A percentile compares a stretch with the other conserved stretches of the same genome.
These are phyloP conservation scores for Clonostachys rhizophaga DNA, from an alignment of 2,329 filamentous ascomycete genomes.

Conservation along the genomic window DNA sequence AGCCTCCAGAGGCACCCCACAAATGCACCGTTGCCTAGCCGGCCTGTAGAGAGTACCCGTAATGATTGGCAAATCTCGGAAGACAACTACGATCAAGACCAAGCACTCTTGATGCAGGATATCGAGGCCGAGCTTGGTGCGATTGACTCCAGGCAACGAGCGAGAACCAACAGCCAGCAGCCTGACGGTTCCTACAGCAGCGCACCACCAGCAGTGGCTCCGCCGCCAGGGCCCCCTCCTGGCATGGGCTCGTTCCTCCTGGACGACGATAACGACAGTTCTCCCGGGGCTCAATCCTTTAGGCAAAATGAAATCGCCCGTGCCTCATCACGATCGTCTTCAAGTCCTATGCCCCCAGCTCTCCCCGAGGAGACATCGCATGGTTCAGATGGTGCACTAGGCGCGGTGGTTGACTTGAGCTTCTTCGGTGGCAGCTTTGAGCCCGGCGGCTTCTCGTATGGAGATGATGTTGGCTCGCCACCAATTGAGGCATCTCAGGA, in stretches of 20 bases:
- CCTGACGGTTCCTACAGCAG: too few relatives aligned
- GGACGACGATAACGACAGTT: too few relatives aligned
- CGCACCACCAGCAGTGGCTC: too few relatives aligned
- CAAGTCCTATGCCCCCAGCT: too few relatives aligned
- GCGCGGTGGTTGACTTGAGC: slow-evolving; percentile 60
- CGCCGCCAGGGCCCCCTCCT: too few relatives aligned
- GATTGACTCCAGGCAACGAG: slow-evolving; percentile 15
- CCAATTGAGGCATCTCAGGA: slow-evolving; percentile 23
- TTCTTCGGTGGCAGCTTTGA: slow-evolving; percentile 68
- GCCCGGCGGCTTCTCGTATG: slow-evolving; percentile 44
- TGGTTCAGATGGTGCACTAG: too few relatives aligned
- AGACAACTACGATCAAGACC: slow-evolving; percentile 32
- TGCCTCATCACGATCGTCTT: too few relatives aligned
- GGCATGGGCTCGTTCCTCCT: too few relatives aligned
- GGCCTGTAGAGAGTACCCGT: slow-evolving; percentile 38
- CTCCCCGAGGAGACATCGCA: too few relatives aligned
- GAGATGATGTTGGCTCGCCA: slow-evolving; percentile 36
- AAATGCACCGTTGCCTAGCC: slow-evolving; percentile 53
- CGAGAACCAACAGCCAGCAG: too few relatives aligned
- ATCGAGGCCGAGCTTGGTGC: slow-evolving; percentile 49
- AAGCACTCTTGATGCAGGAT: slow-evolving; percentile 52
- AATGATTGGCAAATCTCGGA: slow-evolving; percentile 23
- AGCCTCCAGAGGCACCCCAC: slow-evolving; percentile 54
- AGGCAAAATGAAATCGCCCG: too few relatives aligned
- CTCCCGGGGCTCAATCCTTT: too few relatives aligned